Percentiles rank a stretch among this genome's conserved stretches.
Conservation (phyloP, 768 basidiomycete species). For the Boletellus emodensis region DNA sequence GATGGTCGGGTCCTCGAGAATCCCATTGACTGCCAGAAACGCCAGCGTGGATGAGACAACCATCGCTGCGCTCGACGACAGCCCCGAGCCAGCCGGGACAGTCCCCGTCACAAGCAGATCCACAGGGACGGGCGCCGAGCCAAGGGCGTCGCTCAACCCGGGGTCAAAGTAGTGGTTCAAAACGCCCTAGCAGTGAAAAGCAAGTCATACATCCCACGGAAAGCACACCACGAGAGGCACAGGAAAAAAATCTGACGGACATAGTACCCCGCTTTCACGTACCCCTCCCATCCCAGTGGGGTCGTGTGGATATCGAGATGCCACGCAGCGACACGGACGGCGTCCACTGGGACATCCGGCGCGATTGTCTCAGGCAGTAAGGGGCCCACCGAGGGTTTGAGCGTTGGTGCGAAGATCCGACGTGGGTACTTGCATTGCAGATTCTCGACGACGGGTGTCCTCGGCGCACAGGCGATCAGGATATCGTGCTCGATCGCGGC, state of each 20-base stretch:
- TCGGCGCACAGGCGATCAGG: slow-evolving; percentile 69
- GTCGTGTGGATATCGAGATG: slow-evolving; percentile 63
- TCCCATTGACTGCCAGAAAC: slow-evolving; percentile 74
- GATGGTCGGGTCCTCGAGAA: slow-evolving; percentile 33
- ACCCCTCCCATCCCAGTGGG: slow-evolving; percentile 79
- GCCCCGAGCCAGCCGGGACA: slow-evolving; percentile 82
- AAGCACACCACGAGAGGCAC: neutral
- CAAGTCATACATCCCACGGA: no score
- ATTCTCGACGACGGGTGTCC: slow-evolving; percentile 49
- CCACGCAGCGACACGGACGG: slow-evolving; percentile 53
- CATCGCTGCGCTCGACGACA: slow-evolving; percentile 88
- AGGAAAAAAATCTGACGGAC: slow-evolving; percentile 37
- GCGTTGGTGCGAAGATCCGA: slow-evolving; percentile 54
- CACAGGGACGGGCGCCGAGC: slow-evolving; percentile 49
- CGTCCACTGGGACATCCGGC: slow-evolving; percentile 28
- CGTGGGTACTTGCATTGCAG: slow-evolving; percentile 55
- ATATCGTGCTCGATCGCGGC: slow-evolving; percentile 84
- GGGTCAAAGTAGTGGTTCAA: slow-evolving; percentile 55
- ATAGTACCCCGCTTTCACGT: slow-evolving; percentile 83
- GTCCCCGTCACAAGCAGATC: slow-evolving; percentile 76
- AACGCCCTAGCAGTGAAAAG: slow-evolving; percentile 47
- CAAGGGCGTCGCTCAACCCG: neutral
- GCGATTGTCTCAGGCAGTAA: slow-evolving; percentile 23
- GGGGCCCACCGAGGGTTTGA: slow-evolving; percentile 23
- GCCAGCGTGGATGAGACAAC: slow-evolving; percentile 83